phyloP scores from a whole-genome alignment of 78 protist genomes.

The Emiliania huxleyi region DNA sequence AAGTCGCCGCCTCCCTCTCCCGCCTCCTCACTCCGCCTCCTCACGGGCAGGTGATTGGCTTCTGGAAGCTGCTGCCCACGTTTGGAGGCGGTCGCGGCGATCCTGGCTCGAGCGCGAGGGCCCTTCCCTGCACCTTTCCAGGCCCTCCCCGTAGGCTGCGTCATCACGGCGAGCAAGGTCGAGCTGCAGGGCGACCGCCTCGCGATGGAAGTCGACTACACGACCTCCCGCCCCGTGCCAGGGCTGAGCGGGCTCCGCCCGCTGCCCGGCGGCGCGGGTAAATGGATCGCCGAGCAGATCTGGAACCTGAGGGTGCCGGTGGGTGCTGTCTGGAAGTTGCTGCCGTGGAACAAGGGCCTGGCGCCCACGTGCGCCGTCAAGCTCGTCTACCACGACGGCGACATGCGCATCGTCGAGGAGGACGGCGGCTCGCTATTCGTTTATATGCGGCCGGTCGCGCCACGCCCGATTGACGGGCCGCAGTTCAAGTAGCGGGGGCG shows the following conservation, averaged over 20 bases:
- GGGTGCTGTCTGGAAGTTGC: neutral
- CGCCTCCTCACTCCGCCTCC: too few relatives aligned
- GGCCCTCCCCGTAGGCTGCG: too few relatives aligned
- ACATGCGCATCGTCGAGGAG: neutral
- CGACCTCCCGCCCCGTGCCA: neutral
- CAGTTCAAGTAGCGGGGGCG: too few relatives aligned
- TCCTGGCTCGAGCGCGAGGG: too few relatives aligned
- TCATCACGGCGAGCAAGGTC: neutral
- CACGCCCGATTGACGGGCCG: too few relatives aligned
- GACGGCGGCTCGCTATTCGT: neutral
- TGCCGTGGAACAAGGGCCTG: conserved; percentile 9
- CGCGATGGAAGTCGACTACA: neutral
- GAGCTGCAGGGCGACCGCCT: neutral
- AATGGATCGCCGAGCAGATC: neutral
- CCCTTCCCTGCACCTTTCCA: too few relatives aligned
- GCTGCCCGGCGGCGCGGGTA: neutral
- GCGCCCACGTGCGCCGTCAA: neutral
- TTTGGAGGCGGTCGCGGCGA: conserved; percentile 31
- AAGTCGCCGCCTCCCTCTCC: too few relatives aligned
- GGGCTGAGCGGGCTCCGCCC: neutral
- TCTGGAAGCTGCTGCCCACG: conserved; percentile 21
- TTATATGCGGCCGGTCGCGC: neutral
- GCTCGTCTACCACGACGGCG: neutral
- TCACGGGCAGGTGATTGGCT: neutral
- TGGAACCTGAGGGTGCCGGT: conserved; percentile 6